Evolutionary conservation across 257 asterid species (phyloP).

Genomic region (Salvia rosmarinus): DNA sequence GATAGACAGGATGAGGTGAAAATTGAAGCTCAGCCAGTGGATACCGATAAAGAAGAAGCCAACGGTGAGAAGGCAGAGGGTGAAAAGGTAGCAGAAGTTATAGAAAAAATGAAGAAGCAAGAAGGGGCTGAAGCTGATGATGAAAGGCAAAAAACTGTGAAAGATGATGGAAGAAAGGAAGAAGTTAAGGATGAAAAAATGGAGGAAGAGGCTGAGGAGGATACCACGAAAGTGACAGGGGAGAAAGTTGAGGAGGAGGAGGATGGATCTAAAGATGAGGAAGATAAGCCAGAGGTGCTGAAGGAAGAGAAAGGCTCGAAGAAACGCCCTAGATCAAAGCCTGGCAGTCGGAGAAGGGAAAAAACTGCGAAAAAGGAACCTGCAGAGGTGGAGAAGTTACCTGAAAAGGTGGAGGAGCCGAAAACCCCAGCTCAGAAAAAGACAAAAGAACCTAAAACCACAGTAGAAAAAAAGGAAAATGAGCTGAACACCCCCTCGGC

Average conservation of each 20-base stretch:
- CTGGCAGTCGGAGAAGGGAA: conserved; percentile 42
- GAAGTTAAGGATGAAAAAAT: conserved; percentile 35
- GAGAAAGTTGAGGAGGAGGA: conserved; percentile 44
- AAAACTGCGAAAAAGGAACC: conserved; percentile 47
- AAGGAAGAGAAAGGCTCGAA: conserved; percentile 39
- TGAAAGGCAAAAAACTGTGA: conserved; percentile 33
- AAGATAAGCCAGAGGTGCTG: conserved; percentile 43
- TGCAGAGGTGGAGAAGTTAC: conserved; percentile 51
- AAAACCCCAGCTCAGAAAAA: conserved; percentile 36
- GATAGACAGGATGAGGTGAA: conserved; percentile 36
- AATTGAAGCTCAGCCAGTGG: conserved; percentile 46
- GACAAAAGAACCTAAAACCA: conserved; percentile 39
- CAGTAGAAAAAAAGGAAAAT: conserved; percentile 43
- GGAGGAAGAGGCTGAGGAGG: conserved; percentile 41
- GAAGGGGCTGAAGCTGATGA: conserved; percentile 30
- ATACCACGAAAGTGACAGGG: conserved; percentile 29
- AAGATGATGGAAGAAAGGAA: conserved; percentile 36
- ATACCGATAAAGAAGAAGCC: conserved; percentile 50
- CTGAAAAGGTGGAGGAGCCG: conserved; percentile 8
- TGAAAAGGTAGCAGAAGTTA: conserved; percentile 33
- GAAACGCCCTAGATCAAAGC: conserved; percentile 59
- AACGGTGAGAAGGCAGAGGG: conserved; percentile 31
- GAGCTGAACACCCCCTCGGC: conserved; percentile 71
- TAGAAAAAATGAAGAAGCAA: conserved; percentile 19
- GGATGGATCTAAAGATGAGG: conserved; percentile 41